Conservation (phyloP, 768 basidiomycete genomes). For the Kwoniella heveanensis region DNA sequence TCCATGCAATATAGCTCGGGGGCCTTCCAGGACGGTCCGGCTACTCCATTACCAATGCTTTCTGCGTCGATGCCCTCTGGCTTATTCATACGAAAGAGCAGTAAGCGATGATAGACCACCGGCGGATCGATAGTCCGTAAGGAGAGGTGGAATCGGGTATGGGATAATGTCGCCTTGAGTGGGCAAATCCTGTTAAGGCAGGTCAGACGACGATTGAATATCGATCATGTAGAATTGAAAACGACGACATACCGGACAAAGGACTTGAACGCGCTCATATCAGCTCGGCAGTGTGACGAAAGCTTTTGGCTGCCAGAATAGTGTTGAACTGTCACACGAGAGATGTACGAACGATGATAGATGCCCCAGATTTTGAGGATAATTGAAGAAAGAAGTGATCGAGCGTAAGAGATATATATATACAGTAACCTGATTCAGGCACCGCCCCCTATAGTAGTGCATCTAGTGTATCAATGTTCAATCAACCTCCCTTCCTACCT, state of each 20-base stretch:
- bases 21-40: conserved; percentile 26
- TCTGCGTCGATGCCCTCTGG: conserved; percentile 11
- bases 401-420: no score
- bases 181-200: conserved; percentile 23
- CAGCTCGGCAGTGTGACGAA: neutral
- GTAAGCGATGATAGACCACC: conserved; percentile 35
- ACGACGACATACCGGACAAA: conserved; percentile 22
- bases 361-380: no score
- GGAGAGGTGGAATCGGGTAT: conserved; percentile 42
- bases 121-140: conserved; percentile 34
- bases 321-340: no score
- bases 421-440: neutral
- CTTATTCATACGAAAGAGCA: conserved; percentile 40
- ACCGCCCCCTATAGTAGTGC: neutral
- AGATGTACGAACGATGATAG: no score
- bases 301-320: neutral
- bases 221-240: no score
- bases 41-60: neutral
- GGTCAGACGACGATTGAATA: neutral
- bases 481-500: neutral
- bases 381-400: no score
- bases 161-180: conserved; percentile 23
- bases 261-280: conserved; percentile 11
- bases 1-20: conserved; percentile 75
- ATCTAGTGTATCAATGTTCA: neutral